Conservation (phyloP, 1,284 basidiomycete species). For the Cryptococcus jaspeensis region DNA sequence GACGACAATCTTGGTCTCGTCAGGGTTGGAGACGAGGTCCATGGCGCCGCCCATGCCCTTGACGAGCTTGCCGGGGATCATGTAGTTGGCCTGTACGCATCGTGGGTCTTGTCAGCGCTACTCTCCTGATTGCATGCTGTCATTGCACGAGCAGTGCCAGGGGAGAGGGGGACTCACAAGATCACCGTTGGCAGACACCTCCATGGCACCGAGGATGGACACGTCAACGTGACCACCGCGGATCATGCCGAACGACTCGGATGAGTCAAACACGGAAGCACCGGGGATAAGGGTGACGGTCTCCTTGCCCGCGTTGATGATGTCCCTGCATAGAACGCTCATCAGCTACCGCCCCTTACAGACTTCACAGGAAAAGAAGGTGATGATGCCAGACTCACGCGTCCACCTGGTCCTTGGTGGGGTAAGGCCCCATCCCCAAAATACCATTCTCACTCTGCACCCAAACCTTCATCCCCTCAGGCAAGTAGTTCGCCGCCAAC, state of each 20-base stretch:
- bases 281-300: slow-evolving; percentile 90
- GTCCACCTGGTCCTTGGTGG: slow-evolving; percentile 81
- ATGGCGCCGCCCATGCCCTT: slow-evolving; percentile 94
- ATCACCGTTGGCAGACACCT: slow-evolving; percentile 89
- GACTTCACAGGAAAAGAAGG: neutral
- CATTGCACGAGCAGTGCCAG: neutral
- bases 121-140: neutral
- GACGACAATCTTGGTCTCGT: slow-evolving; percentile 77
- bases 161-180: slow-evolving; percentile 58
- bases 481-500: slow-evolving; percentile 78
- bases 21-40: slow-evolving; percentile 91
- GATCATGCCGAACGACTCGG: slow-evolving; percentile 80
- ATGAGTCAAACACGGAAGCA: slow-evolving; percentile 75
- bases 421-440: slow-evolving; percentile 92
- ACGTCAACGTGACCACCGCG: slow-evolving; percentile 93
- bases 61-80: slow-evolving; percentile 91
- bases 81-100: slow-evolving; percentile 71
- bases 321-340: slow-evolving; percentile 64
- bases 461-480: slow-evolving; percentile 79
- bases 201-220: slow-evolving; percentile 85
- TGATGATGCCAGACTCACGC: slow-evolving; percentile 61
- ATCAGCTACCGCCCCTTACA: slow-evolving; percentile 10
- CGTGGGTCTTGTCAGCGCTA: neutral
- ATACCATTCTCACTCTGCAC: slow-evolving; percentile 94
- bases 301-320: slow-evolving; percentile 96